Percentiles rank a stretch among this genome's conserved stretches.
phyloP scores from a whole-genome alignment of 495 filamentous ascomycete species.

The Podospora sp. region DNA sequence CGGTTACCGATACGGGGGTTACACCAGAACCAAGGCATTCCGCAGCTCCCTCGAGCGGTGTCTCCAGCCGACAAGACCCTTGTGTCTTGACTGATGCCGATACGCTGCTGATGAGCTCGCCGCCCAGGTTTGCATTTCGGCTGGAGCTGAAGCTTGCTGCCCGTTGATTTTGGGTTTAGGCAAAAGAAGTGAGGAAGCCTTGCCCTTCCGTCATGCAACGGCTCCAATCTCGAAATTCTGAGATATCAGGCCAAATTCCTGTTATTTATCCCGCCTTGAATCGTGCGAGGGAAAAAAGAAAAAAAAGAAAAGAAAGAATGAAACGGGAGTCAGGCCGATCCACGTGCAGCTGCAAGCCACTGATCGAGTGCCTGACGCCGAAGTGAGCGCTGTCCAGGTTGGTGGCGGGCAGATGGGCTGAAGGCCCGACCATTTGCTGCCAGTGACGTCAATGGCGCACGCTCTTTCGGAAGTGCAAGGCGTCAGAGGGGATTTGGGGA shows the following conservation, averaged over 20 bases:
- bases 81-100: neutral
- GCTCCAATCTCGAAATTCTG: neutral
- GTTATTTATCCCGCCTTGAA: neutral
- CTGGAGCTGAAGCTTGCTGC: neutral
- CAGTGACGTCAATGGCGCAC: constrained; percentile 24
- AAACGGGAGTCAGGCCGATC: neutral
- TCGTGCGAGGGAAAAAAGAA: neutral
- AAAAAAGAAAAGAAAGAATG: neutral
- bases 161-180: neutral
- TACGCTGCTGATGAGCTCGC: neutral
- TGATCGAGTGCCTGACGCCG: neutral
- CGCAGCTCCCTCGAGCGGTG: neutral
- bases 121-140: neutral
- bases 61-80: neutral
- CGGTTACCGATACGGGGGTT: neutral
- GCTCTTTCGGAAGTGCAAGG: neutral
- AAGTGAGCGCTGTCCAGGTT: neutral
- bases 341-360: neutral
- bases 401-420: neutral
- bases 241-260: neutral
- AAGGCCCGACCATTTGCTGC: neutral
- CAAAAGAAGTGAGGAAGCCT: neutral
- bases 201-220: neutral
- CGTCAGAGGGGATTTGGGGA: constrained; percentile 3
- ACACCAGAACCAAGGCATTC: constrained; percentile 7